These are phyloP conservation scores for Aspergillus hancockii DNA, from an alignment of 495 filamentous ascomycete genomes.

Conservation along the genomic window DNA sequence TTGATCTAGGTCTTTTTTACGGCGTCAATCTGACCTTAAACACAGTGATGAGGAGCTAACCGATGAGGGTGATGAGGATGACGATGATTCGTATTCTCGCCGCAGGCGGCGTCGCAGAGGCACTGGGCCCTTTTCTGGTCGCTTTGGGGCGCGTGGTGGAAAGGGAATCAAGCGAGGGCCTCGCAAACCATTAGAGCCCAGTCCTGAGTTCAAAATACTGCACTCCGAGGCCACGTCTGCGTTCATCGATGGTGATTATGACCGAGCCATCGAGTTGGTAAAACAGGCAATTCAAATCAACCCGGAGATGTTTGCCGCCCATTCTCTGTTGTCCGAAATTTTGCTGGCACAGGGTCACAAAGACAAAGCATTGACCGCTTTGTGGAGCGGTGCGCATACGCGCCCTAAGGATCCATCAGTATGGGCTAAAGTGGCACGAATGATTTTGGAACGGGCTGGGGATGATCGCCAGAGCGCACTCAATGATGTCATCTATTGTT, in stretches of 20 bases:
- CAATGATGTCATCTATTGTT: constrained; percentile 65
- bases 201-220: constrained; percentile 70
- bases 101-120: constrained; percentile 36
- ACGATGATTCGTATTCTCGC: constrained; percentile 32
- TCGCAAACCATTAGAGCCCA: constrained; percentile 71
- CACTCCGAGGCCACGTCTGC: constrained; percentile 69
- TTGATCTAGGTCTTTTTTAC: not conserved
- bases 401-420: constrained; percentile 64
- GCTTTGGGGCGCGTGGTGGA: constrained; percentile 46
- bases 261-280: constrained; percentile 61
- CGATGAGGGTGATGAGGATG: constrained; percentile 24
- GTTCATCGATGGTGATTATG: constrained; percentile 66
- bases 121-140: constrained; percentile 43
- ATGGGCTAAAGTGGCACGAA: constrained; percentile 69
- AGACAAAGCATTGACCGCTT: constrained; percentile 64
- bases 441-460: constrained; percentile 63
- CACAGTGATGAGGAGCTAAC: constrained; percentile 28
- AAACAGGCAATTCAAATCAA: constrained; percentile 75
- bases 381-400: constrained; percentile 71
- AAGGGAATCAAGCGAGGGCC: constrained; percentile 61
- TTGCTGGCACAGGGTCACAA: constrained; percentile 67
- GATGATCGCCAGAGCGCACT: constrained; percentile 52
- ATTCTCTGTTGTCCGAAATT: constrained; percentile 73
- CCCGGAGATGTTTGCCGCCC: constrained; percentile 78
- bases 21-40: not conserved